Evolutionary conservation across 257 asterid species (phyloP).

Genomic region (Solanum microdontum): DNA sequence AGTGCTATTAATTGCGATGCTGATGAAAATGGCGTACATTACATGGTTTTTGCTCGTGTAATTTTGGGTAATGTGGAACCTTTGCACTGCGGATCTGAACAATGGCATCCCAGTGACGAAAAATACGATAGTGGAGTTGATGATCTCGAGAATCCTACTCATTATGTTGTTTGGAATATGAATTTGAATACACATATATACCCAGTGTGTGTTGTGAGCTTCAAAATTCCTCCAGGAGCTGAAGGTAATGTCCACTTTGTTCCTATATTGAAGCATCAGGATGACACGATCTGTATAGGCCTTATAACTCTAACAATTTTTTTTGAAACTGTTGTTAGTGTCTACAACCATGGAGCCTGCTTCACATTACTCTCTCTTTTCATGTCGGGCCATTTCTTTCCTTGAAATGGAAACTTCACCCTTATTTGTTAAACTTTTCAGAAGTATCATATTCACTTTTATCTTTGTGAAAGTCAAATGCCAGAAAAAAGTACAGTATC

Average conservation of each 20-base stretch:
- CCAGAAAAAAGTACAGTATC: background rate
- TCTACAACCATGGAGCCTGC: background rate
- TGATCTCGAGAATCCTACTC: constrained; percentile 53
- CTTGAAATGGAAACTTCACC: background rate
- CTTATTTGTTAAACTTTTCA: background rate
- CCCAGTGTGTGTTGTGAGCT: constrained; percentile 73
- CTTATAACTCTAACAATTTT: background rate
- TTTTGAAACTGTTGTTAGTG: background rate
- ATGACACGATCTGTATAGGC: background rate
- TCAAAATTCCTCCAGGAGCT: constrained; percentile 52
- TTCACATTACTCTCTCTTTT: background rate
- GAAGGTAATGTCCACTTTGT: constrained; percentile 30
- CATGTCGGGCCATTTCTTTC: background rate
- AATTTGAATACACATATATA: constrained; percentile 66
- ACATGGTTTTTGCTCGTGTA: constrained; percentile 47
- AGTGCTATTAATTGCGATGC: constrained; percentile 33
- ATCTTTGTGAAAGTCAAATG: background rate
- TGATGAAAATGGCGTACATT: constrained; percentile 71
- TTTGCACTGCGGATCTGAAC: constrained; percentile 57
- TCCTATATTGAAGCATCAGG: background rate
- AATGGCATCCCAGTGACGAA: constrained; percentile 76
- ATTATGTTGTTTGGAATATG: constrained; percentile 74
- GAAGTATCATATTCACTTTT: background rate
- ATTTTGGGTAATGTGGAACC: constrained; percentile 63
- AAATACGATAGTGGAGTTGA: constrained; percentile 88